Evolutionary conservation across 129 eudicot species (phyloP).

Genomic region (Smallanthus sonchifolius): DNA sequence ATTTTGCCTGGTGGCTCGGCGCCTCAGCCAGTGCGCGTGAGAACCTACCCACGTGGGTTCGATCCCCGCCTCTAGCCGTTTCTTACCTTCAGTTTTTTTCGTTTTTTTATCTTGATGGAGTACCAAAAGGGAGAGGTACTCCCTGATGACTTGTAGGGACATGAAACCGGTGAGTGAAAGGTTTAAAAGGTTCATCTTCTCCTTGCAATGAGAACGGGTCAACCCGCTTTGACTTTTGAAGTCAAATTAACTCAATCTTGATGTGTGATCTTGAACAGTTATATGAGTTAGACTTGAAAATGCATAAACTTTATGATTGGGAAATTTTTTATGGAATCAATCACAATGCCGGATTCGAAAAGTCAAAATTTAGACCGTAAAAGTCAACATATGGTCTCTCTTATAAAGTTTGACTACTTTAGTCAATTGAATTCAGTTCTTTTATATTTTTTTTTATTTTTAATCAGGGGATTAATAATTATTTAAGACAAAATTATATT

Average conservation of each 20-base stretch:
- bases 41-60: too few species aligned
- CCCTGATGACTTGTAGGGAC: slow-evolving; percentile 57
- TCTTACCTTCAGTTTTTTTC: too few species aligned
- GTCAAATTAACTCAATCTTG: slow-evolving; percentile 6
- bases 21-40: too few species aligned
- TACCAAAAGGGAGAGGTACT: slow-evolving; percentile 77
- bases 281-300: background rate
- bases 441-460: too few species aligned
- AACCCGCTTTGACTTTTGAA: slow-evolving; percentile 7
- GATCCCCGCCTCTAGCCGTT: too few species aligned
- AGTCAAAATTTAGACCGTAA: background rate
- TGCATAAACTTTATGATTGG: background rate
- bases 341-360: background rate
- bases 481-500: too few species aligned
- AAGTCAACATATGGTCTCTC: background rate
- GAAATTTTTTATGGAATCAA: background rate
- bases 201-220: slow-evolving; percentile 43
- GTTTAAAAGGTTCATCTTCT: slow-evolving; percentile 65
- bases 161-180: slow-evolving; percentile 51
- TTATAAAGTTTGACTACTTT: background rate
- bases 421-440: slow-evolving; percentile 10
- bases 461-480: too few species aligned
- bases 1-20: too few species aligned
- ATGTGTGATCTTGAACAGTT: background rate
- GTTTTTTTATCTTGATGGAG: slow-evolving; percentile 56